phyloP scores from a whole-genome alignment of 2,329 filamentous ascomycete genomes.

The Monosporascus sp. region DNA sequence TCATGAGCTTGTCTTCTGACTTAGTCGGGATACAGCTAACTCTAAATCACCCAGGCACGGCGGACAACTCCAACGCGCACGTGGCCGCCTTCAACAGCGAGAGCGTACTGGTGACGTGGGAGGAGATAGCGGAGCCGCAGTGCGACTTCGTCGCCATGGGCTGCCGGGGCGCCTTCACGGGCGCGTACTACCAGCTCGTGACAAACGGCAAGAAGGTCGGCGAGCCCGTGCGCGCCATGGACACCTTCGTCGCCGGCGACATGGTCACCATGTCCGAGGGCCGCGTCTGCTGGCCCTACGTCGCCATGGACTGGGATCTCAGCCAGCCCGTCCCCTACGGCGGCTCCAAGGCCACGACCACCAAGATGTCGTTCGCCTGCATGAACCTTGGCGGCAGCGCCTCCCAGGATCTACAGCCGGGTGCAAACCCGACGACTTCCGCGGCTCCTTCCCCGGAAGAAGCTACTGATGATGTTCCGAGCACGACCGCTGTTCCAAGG shows the following conservation, averaged over 20 bases:
- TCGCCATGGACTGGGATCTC: slow-evolving; percentile 48
- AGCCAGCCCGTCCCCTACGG: slow-evolving; percentile 20
- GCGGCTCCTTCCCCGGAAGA: no score
- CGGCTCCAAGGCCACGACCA: slow-evolving; percentile 20
- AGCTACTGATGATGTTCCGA: no score
- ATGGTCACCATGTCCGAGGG: slow-evolving; percentile 56
- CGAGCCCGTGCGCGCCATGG: slow-evolving; percentile 39
- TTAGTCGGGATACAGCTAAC: slow-evolving; percentile 50
- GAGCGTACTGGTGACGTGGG: slow-evolving; percentile 52
- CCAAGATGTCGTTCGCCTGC: slow-evolving; percentile 51
- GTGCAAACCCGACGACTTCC: no score
- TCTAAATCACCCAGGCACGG: slow-evolving; percentile 40
- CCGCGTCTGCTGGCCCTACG: slow-evolving; percentile 57
- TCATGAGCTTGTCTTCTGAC: slow-evolving; percentile 25
- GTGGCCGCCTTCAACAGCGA: slow-evolving; percentile 40
- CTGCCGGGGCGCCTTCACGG: slow-evolving; percentile 52
- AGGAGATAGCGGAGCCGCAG: slow-evolving; percentile 50
- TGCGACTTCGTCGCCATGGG: slow-evolving; percentile 55
- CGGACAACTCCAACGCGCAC: slow-evolving; percentile 44
- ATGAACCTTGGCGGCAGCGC: slow-evolving; percentile 15
- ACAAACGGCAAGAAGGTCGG: slow-evolving; percentile 46
- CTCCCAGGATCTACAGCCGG: not conserved
- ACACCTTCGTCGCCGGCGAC: slow-evolving; percentile 56
- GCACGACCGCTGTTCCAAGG: no score
- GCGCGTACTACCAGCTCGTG: slow-evolving; percentile 55